These are phyloP conservation scores for Trichoderma citrinoviride DNA, from an alignment of 2,329 filamentous ascomycete species.

Conservation along the genomic window DNA sequence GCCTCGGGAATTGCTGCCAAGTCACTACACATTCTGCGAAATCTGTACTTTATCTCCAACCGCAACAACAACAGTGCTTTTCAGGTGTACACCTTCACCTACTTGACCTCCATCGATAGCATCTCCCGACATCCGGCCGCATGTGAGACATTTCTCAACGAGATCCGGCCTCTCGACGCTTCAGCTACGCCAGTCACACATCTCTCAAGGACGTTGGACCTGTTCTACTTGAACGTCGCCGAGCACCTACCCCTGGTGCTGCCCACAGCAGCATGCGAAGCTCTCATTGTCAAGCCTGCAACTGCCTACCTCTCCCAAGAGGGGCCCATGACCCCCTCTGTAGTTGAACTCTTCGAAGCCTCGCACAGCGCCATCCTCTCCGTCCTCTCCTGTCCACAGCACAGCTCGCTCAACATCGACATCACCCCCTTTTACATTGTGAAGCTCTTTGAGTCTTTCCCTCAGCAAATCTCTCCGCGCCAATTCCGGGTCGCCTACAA, in stretches of 20 bases:
- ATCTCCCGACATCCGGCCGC: conserved; percentile 68
- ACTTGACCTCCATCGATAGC: conserved; percentile 78
- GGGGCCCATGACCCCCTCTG: conserved; percentile 44
- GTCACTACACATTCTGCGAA: conserved; percentile 69
- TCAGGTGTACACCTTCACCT: conserved; percentile 81
- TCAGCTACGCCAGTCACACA: conserved; percentile 28
- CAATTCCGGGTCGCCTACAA: conserved; percentile 89
- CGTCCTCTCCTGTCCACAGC: conserved; percentile 75
- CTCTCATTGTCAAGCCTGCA: conserved; percentile 70
- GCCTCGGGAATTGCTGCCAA: conserved; percentile 68
- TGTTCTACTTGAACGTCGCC: conserved; percentile 83
- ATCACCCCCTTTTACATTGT: conserved; percentile 83
- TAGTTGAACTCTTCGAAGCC: conserved; percentile 72
- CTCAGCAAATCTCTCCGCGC: conserved; percentile 70
- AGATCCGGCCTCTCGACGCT: conserved; percentile 50
- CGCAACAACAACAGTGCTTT: conserved; percentile 71
- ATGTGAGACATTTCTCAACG: conserved; percentile 63
- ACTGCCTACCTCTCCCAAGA: conserved; percentile 64
- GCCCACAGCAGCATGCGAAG: conserved; percentile 64
- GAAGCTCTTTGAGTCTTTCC: conserved; percentile 76
- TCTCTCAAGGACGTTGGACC: conserved; percentile 69
- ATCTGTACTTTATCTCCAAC: conserved; percentile 78
- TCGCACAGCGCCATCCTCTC: conserved; percentile 81
- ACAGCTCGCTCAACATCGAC: conserved; percentile 65
- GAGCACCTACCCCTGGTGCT: conserved; percentile 78